Evolutionary conservation across 2,329 filamentous ascomycete genomes (phyloP), one percentile per base, ranked within the genome.

Genomic region (Tolypocladium album): DNA sequence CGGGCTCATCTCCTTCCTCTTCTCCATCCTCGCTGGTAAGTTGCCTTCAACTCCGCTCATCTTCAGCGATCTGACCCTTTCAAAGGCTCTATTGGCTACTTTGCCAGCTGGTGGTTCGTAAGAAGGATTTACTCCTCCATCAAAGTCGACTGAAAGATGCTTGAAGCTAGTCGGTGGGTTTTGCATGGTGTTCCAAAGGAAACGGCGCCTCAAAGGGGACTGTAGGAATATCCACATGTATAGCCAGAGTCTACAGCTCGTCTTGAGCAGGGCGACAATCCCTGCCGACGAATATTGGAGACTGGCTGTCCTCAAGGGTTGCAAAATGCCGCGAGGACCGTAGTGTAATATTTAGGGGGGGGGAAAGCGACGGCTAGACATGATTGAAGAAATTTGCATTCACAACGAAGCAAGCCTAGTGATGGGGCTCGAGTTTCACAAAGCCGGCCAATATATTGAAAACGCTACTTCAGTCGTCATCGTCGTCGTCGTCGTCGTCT

Each of bases 81-180:
- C 57, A 17, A 64, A 97, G 94, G 93, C 39, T 89, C 93, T 0
- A 97, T 99, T 71, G 94, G 94, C 59, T 97, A 94, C 79, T 91
- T 97, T 68, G 86, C 94, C 11, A 95, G 91, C 72, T 97, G 92
- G 90, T 83, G 88, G 71, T 99, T 99, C 72, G 88, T 96, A 58
- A 85, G 90, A 66, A 93, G 89, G 73, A 99, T 99, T 63, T 99
- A 99, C 74, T 80, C 86, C 31, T 97, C 92, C n/a, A 96, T 99
- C 78, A 99, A 99, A 80, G 92, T 99, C 65, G 94, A 99, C 72
- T 99, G 78, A 74, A 61, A 13, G 2, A 11, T 1, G 5, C 12
- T 8, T n/a, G 36, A 31, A 22, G 50, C 27, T 7, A 39, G 45
- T 12, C 45, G 11, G 4, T n/a, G 4, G 11, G 20, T 17, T 12